phyloP scores from a whole-genome alignment of 2,329 filamentous ascomycete genomes.

The Alternaria ventricosa region DNA sequence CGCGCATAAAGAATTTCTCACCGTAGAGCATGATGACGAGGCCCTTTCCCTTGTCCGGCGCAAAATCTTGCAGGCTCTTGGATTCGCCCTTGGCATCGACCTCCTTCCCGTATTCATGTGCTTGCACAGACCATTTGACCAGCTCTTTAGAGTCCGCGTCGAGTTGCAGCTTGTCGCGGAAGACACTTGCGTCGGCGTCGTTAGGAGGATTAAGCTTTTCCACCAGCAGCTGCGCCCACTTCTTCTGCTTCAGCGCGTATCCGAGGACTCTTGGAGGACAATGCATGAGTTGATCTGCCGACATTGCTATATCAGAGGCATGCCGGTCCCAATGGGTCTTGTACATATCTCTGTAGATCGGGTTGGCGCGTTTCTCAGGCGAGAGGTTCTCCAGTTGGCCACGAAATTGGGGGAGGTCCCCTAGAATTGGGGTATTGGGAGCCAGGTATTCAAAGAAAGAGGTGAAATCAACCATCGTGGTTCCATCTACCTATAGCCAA shows the following conservation, averaged over 20 bases:
- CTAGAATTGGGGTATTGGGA: neutral
- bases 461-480: neutral
- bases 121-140: neutral
- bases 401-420: neutral
- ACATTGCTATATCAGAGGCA: neutral
- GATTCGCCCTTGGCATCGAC: neutral
- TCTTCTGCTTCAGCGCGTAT: neutral
- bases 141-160: neutral
- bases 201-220: neutral
- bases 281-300: neutral
- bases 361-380: neutral
- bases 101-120: neutral
- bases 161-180: neutral
- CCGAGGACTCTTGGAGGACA: neutral
- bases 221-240: neutral
- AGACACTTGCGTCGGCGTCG: neutral
- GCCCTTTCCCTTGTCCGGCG: neutral
- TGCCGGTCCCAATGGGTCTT: neutral
- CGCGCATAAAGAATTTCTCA: neutral
- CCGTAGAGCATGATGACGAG: neutral
- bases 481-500: neutral
- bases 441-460: neutral
- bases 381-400: neutral
- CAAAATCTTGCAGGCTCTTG: neutral
- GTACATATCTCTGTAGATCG: neutral